Base-by-base conservation (phyloP, 176 grass and related monocot species). In the Ananas comosus region DNA sequence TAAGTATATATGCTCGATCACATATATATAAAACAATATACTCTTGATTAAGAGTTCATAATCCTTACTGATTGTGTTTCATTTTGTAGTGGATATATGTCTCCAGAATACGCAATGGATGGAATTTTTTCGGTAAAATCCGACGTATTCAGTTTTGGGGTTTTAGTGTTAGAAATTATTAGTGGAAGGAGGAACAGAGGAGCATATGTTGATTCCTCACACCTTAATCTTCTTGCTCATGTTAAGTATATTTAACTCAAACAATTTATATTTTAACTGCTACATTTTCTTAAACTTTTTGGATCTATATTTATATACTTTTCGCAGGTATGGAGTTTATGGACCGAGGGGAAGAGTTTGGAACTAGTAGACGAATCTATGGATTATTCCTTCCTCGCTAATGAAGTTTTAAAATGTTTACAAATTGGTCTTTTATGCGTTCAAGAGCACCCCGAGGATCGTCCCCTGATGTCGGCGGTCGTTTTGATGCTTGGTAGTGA, bases 71-170 rank as follows among this genome's bases (percentile, higher is more conserved):
- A 13, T 11, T 9, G 23, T 12, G 2, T 65, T 65, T 9, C 11
- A 24, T 4, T 80, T 22, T 83, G 50, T 18, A 90, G 87, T 71
- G 83, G 87, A 10, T 86, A 90, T 61, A 90, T 90, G 83, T 80
- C 87, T 72, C 87, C 87, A 0, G 83, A 90, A 47, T 90, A 90
- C 64, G 87, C 83, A 66, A 90, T 83, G 87, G 87, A 90, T 18
- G 87, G 87, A 50, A 65, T 80, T 14, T 90, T 75, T 49, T 83
- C 80, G 13, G 77, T 86, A 12, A 91, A 91, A 71, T 91, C 88
- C 52, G 83, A 86, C 19, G 74, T 91, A 25, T 91, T 91, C 58
- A 86, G 88, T 58, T 91, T 83, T 54, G 88, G 88, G 28, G 88
- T 86, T 47, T 50, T 91, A 75, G 72, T 86, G 64, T 18, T 91